Conservation (phyloP, 345 rosid genomes). For the Triadica sebifera region DNA sequence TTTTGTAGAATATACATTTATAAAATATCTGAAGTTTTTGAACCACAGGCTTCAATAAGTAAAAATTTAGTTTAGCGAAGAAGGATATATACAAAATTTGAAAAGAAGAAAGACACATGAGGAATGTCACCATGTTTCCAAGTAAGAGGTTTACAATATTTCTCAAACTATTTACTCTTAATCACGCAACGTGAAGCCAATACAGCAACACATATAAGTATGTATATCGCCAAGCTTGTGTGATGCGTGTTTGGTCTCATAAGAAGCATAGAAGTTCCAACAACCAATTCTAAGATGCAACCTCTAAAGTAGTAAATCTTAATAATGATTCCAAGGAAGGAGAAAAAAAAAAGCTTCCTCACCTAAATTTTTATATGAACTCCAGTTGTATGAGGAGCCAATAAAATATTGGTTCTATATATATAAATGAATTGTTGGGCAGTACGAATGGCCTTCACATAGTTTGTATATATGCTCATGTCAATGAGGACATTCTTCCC, state of each 20-base stretch:
- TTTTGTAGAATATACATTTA: too few species aligned
- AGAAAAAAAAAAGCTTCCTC: conserved; percentile 5
- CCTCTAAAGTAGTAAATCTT: background rate
- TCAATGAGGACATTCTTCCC: conserved; percentile 94
- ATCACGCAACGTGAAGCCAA: conserved; percentile 92
- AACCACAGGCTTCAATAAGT: background rate
- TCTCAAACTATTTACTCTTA: conserved; percentile 76
- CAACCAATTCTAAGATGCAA: conserved; percentile 65
- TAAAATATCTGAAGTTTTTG: background rate
- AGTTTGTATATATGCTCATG: conserved; percentile 98
- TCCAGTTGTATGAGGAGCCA: conserved; percentile 93
- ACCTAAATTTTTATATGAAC: conserved; percentile 73
- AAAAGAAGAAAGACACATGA: conserved; percentile 93
- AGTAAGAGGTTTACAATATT: conserved; percentile 84
- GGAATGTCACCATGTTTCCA: conserved; percentile 98
- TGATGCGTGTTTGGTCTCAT: conserved; percentile 80
- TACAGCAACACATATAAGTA: conserved; percentile 90
- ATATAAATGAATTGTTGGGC: conserved; percentile 96
- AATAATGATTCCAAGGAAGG: background rate
- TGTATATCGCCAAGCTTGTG: conserved; percentile 82
- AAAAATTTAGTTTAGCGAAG: conserved; percentile 6
- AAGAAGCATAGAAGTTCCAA: conserved; percentile 94
- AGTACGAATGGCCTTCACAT: conserved; percentile 91
- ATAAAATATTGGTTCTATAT: conserved; percentile 93
- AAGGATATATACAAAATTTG: conserved; percentile 71